These are phyloP conservation scores for Monosporozyma unispora DNA, from an alignment of 805 yeast genomes.

Conservation along the genomic window DNA sequence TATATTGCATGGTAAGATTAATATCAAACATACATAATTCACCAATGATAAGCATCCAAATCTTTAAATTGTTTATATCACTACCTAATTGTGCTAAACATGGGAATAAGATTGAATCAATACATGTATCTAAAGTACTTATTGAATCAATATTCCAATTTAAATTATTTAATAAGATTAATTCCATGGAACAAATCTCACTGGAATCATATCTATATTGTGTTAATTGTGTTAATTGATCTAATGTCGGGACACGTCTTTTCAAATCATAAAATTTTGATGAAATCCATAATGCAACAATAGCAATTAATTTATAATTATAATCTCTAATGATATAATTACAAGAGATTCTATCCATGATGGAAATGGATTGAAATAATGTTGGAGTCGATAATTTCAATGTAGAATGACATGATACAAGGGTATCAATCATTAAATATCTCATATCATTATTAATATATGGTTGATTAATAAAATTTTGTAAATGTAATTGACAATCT, in stretches of 20 bases:
- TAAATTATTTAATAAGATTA: conserved; percentile 51
- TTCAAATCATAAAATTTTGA: conserved; percentile 66
- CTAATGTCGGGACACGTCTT: conserved; percentile 49
- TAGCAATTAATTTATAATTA: conserved; percentile 77
- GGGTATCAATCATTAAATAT: conserved; percentile 68
- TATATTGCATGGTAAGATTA: conserved; percentile 39
- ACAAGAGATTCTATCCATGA: conserved; percentile 81
- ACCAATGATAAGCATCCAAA: conserved; percentile 52
- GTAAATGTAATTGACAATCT: conserved; percentile 9
- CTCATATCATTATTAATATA: conserved; percentile 47
- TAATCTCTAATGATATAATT: conserved; percentile 68
- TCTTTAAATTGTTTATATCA: conserved; percentile 39
- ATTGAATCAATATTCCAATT: conserved; percentile 48
- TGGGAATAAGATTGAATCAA: conserved; percentile 42
- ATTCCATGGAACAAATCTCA: conserved; percentile 57
- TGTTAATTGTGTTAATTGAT: conserved; percentile 45
- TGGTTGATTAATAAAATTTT: conserved; percentile 31
- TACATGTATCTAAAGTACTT: conserved; percentile 48
- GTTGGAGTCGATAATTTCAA: conserved; percentile 55
- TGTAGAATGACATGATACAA: conserved; percentile 61
- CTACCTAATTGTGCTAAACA: neutral
- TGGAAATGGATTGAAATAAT: conserved; percentile 54
- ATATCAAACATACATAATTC: conserved; percentile 58
- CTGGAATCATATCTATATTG: conserved; percentile 46
- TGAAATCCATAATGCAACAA: conserved; percentile 88